Evolutionary conservation across 108 stramenopile species (phyloP), one percentile per base, ranked within the genome.

Genomic region (Skeletonema potamos): DNA sequence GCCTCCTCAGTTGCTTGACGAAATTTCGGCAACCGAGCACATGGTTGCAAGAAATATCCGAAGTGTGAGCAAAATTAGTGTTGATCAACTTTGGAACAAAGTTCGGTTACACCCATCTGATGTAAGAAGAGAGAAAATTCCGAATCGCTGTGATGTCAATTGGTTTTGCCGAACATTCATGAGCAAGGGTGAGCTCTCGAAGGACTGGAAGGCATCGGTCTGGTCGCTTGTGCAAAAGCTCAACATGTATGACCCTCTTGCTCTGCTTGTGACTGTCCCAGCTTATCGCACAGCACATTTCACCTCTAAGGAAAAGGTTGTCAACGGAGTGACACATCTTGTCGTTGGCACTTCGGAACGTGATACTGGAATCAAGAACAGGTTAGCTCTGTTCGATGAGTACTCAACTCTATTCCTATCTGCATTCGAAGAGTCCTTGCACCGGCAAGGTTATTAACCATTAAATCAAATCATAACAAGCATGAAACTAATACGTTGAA

Each of bases 31-130:
- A 59, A 76, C 80, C 13, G 80, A 81, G 28, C 80, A 81, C 58
- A 76, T 81, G 80, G 80, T 81, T 15, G 68, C 80, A 59, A 41
- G 29, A 13, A 81, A 76, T 39, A 71, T 81, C 36, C 62, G 72
- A 54, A 58, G 64, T 17, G 75, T 76, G 17, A 76, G 70, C 37
- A 65, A 72, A 66, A 51, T 61, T 33, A 55, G 74, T 39, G 29
- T 80, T 37, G 74, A 80, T 57, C 71, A 72, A 22, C 79, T 80
- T 70, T 80, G 79, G 79, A 80, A 69, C 29, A 80, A 80, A 41
- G 79, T 80, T 12, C 70, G 44, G 41, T 74, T 73, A 27, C 60
- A 69, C 55, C 58, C 70, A 18, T 39, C 63, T 48, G 79, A 80
- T 62, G 54, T 74, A 43, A 61, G 79, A 33, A 61, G 79, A 43